Conservation (phyloP, 2,329 filamentous ascomycete species). For the Penicillium sp. region DNA sequence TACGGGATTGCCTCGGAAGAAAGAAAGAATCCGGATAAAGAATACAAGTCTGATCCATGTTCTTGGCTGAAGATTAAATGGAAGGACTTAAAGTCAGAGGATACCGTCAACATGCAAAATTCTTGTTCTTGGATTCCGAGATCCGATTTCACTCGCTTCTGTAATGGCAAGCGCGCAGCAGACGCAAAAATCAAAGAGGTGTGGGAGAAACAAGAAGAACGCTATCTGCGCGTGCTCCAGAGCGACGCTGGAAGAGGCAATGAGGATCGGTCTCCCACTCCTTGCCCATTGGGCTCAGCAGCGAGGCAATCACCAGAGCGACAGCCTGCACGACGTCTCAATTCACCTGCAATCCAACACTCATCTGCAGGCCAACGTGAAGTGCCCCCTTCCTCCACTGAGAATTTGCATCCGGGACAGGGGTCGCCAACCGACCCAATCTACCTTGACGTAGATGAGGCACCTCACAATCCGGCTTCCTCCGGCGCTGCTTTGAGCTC, state of each 20-base stretch:
- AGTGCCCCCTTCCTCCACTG: neutral
- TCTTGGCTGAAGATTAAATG: neutral
- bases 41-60: neutral
- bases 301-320: neutral
- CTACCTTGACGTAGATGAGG: neutral
- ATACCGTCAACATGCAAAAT: neutral
- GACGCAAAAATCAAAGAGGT: neutral
- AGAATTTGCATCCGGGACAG: neutral
- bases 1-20: too few species aligned
- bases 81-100: neutral
- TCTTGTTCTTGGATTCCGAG: neutral
- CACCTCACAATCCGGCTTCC: neutral
- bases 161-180: neutral
- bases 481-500: neutral
- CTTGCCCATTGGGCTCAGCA: neutral
- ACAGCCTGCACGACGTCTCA: neutral
- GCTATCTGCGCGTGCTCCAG: neutral
- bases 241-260: neutral
- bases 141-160: neutral
- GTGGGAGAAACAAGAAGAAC: neutral
- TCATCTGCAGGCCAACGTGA: neutral
- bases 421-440: neutral
- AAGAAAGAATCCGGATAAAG: too few species aligned
- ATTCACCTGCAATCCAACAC: neutral
- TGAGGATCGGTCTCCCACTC: neutral